These are phyloP conservation scores for Saccharomycopsis lassenensis DNA, from an alignment of 805 yeast species.

Conservation along the genomic window DNA sequence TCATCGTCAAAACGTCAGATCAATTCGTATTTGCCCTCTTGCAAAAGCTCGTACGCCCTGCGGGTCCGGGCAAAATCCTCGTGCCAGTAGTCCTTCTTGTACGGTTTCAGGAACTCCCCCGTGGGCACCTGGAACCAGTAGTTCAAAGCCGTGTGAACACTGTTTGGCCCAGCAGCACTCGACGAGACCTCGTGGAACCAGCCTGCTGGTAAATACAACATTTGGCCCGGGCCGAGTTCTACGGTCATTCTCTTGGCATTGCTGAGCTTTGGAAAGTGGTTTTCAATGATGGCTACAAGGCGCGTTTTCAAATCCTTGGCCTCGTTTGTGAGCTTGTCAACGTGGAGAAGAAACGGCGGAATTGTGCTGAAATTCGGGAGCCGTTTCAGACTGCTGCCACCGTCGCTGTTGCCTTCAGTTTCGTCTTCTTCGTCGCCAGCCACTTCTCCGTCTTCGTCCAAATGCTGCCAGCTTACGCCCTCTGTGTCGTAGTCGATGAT, in stretches of 20 bases:
- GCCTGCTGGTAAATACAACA: constrained; percentile 64
- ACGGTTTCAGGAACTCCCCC: constrained; percentile 26
- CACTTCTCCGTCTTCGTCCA: constrained; percentile 25
- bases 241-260: constrained; percentile 33
- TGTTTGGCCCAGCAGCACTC: constrained; percentile 18
- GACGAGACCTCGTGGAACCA: constrained; percentile 73
- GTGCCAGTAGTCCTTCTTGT: constrained; percentile 42
- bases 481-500: constrained; percentile 48
- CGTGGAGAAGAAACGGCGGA: constrained; percentile 53
- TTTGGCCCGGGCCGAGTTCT: constrained; percentile 47
- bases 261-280: constrained; percentile 39
- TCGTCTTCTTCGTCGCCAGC: constrained; percentile 21
- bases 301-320: constrained; percentile 18
- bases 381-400: no score
- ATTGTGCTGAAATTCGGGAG: constrained; percentile 50
- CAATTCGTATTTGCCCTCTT: not conserved
- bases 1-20: no score
- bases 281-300: constrained; percentile 29
- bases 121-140: constrained; percentile 70
- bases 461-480: constrained; percentile 53
- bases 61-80: constrained; percentile 38
- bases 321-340: constrained; percentile 37
- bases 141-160: constrained; percentile 52
- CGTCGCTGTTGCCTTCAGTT: constrained; percentile 20
- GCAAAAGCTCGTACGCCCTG: constrained; percentile 25